Evolutionary conservation across 1,284 basidiomycete species (phyloP), one percentile per base, ranked within the genome.

Genomic region (Thelephora terrestris): DNA sequence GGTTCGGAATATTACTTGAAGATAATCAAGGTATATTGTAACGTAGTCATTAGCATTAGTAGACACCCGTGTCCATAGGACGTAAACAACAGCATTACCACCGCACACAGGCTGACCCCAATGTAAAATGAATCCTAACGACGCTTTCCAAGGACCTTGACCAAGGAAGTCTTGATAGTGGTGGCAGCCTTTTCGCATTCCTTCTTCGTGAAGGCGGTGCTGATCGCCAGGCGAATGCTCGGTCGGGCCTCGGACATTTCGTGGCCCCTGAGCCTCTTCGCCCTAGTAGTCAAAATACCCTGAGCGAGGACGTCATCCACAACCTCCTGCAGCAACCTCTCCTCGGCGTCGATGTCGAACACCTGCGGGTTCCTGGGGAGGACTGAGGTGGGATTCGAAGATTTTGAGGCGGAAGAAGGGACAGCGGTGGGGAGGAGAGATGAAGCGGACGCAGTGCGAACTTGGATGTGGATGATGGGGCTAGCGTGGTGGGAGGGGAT

Each of bases 101-200:
- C 9, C 4, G 4, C 25, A 27, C 9, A 5, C 25, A 27, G 4
- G 5, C 25, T 27, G 9, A 27, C 25, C 4, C 25, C 4, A 27
- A 27, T 9, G 5, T 27, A 27, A 5, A 27, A 27, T 27, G 4
- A 27, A 27, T 27, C 47, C 58, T 60, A 73, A 54, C 67, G 62
- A 48, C 73, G 69, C 63, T 61, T 78, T 12, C 68, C 63, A 17
- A 81, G 60, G 10, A 91, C 79, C 71, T 91, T 92, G 46, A 78
- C 70, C 36, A 91, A 70, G 34, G 83, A 84, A 24, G 74, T 72
- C 69, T 87, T 92, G 51, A 97, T 65, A 23, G 85, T 76, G 25
- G 70, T 70, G 17, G 83, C 81, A 1, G 92, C 89, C 71, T 91
- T 93, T 70, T 96, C 92, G 49, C 85, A 80, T 59, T 99, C 96